Evolutionary conservation across 179 eudicot genomes (phyloP).

Genomic region (Carnegiea gigantea): DNA sequence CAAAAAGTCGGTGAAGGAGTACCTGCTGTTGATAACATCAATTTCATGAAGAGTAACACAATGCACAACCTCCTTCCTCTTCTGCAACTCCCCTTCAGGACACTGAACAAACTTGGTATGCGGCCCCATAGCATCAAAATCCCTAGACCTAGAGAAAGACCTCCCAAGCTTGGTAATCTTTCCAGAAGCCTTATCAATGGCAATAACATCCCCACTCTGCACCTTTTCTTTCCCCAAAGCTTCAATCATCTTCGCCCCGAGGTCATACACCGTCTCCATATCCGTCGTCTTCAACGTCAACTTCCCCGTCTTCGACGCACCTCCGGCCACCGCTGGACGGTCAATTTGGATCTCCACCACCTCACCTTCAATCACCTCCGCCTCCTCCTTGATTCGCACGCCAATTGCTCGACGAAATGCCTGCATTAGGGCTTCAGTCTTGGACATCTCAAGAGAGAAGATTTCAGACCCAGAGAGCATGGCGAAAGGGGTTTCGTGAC

Average conservation of each 20-base stretch:
- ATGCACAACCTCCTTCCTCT: constrained; percentile 94
- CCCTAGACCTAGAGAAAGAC: constrained; percentile 86
- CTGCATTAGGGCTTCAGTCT: constrained; percentile 85
- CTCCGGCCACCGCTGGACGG: constrained; percentile 70
- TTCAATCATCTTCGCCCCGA: constrained; percentile 94
- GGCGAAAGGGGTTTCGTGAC: constrained; percentile 80
- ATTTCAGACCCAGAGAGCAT: constrained; percentile 84
- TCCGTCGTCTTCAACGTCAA: constrained; percentile 84
- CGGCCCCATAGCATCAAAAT: constrained; percentile 88
- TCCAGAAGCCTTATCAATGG: constrained; percentile 82
- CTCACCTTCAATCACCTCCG: constrained; percentile 86
- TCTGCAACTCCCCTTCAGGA: constrained; percentile 98
- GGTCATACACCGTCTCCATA: constrained; percentile 92
- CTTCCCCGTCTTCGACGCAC: constrained; percentile 79
- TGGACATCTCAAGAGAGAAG: constrained; percentile 92
- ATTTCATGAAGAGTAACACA: constrained; percentile 94
- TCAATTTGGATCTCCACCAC: constrained; percentile 81
- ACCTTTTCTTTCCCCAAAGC: constrained; percentile 86
- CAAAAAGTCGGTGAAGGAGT: neutral
- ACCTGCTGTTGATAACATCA: constrained; percentile 99
- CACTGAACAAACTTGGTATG: constrained; percentile 91
- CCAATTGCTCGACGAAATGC: constrained; percentile 81
- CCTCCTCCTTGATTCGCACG: constrained; percentile 82
- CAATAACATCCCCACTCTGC: constrained; percentile 94
- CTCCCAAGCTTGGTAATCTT: constrained; percentile 89